Base-by-base conservation (phyloP, 495 filamentous ascomycete genomes). In the Aspergillus conjunctus region DNA sequence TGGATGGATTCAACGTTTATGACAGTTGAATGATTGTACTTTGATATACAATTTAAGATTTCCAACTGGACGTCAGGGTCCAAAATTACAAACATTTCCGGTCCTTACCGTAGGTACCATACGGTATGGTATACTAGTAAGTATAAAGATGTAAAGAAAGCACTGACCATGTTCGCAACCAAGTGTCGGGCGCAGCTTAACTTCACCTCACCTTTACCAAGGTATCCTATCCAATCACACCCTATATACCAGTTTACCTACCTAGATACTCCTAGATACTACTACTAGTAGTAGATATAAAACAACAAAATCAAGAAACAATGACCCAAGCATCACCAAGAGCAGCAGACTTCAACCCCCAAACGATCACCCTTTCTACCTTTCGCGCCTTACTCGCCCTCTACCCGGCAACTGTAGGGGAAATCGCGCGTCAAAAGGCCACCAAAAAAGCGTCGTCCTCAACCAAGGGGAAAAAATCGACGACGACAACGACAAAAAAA, bases 341-440 rank as follows among this genome's bases (percentile, higher is more conserved):
- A 32, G 12, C 32, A 44, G 11, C 34, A 7, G 54, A 59, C 34
- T 74, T 75, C 61, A 57, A 65, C 48, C 69, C 75, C 1, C 7
- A 52, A 30, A 52, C 60, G 7, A 79, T 79, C 51, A 70, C 69
- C 11, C 66, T 57, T 0, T 8, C 53, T n/a, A 74, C 70, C 44
- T 79, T 78, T 63, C 55, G 30, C 30, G 46, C 43, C 18, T 66
- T 79, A 0, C 64, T 79, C 12, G 32, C 54, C 14, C 64, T 51
- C 56, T 79, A 78, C 60, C 66, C 69, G 0, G 58, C 53, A 2
- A 78, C 77, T 0, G 63, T 73, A 6, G 52, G 66, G 43, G 62
- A 66, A 44, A 65, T 70, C 14, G 58, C 70, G 20, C 70, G 64
- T 11, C 58, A 53, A 52, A 76, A 72, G 67, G 49, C 44, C 56